A percentile compares a stretch with the other conserved stretches of the same genome.
These are phyloP conservation scores for Cinnamomum micranthum DNA, from an alignment of 164 flowering plant genomes.

Conservation along the genomic window DNA sequence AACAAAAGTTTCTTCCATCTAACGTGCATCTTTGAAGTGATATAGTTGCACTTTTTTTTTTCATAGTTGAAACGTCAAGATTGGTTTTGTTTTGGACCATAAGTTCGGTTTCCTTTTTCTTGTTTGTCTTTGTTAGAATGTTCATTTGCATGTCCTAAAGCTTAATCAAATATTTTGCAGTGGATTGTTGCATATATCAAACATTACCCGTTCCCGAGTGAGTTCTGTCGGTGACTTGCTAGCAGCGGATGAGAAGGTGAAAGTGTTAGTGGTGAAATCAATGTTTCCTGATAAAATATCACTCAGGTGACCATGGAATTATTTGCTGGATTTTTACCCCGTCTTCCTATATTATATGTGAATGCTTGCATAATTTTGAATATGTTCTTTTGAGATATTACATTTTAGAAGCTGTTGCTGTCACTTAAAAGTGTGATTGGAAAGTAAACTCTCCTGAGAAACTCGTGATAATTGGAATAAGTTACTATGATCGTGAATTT, in stretches of 20 bases:
- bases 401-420: too few species aligned
- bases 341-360: not conserved
- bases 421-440: too few species aligned
- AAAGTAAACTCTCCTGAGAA: too few species aligned
- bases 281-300: constrained; percentile 77
- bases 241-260: constrained; percentile 67
- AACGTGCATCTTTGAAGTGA: too few species aligned
- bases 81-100: not conserved
- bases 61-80: not conserved
- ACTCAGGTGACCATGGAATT: constrained; percentile 62
- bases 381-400: not conserved
- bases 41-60: not conserved
- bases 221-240: constrained; percentile 61
- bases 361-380: not conserved
- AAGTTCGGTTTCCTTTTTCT: constrained; percentile 1
- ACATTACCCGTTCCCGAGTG: constrained; percentile 48
- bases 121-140: not conserved
- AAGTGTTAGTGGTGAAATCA: constrained; percentile 81
- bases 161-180: constrained; percentile 34
- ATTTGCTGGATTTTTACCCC: not conserved
- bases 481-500: too few species aligned
- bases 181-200: constrained; percentile 92
- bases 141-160: constrained; percentile 2
- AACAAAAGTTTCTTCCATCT: too few species aligned
- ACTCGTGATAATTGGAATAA: too few species aligned